phyloP scores from a whole-genome alignment of 352 stramenopile genomes.

The Pythium graminicola region DNA sequence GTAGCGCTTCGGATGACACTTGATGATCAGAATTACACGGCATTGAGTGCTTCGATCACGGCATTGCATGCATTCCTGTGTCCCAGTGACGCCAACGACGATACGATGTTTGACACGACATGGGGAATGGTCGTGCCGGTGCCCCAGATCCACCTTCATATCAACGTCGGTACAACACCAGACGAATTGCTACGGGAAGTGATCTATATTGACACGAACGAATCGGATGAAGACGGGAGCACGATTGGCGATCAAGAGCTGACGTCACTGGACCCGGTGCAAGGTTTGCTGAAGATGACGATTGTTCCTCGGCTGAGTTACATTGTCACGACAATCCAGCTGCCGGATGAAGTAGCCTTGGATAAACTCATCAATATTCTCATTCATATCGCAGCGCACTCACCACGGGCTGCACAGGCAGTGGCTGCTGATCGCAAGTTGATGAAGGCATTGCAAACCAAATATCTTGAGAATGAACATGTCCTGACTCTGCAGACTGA shows the following conservation, averaged over 20 bases:
- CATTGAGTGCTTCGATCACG: conserved; percentile 24
- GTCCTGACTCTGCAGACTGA: conserved; percentile 23
- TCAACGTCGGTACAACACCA: conserved; percentile 10
- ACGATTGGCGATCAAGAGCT: conserved; percentile 27
- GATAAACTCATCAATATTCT: conserved; percentile 30
- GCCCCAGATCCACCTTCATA: conserved; percentile 17
- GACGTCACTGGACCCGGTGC: conserved; percentile 24
- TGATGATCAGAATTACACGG: conserved; percentile 34
- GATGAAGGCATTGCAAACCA: conserved; percentile 18
- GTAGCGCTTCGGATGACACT: conserved; percentile 26
- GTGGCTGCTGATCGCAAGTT: conserved; percentile 12
- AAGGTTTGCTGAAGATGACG: conserved; percentile 30
- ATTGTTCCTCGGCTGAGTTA: conserved; percentile 25
- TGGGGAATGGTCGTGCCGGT: conserved; percentile 3
- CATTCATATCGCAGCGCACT: conserved; percentile 25
- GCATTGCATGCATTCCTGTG: conserved; percentile 26
- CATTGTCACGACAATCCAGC: conserved; percentile 20
- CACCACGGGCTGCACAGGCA: conserved; percentile 14
- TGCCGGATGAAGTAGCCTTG: conserved; percentile 17
- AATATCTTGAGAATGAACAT: conserved; percentile 23
- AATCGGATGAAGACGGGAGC: conserved; percentile 19
- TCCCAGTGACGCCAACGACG: background rate
- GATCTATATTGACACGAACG: conserved; percentile 23
- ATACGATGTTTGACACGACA: conserved; percentile 4
- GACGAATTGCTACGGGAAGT: conserved; percentile 23